Conservation (phyloP, 768 basidiomycete species). For the Symmetrospora coprosmae region DNA sequence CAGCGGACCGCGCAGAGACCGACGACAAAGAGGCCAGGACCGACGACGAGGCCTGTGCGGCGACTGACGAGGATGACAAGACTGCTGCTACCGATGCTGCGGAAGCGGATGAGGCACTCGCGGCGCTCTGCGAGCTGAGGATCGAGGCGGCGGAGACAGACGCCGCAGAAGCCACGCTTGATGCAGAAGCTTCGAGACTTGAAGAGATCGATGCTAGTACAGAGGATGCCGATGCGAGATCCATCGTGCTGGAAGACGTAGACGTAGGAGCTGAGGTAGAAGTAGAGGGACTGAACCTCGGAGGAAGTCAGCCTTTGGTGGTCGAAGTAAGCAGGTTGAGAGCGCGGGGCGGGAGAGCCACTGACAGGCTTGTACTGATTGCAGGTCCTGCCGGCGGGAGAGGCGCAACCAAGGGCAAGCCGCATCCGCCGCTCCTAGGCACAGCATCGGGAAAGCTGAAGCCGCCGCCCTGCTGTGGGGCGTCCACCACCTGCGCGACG, state of each 20-base stretch:
- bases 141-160: conserved; percentile 2
- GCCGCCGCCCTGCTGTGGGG: neutral
- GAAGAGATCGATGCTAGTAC: conserved; percentile 4
- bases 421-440: conserved; percentile 10
- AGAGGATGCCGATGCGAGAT: neutral
- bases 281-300: too few species aligned
- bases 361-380: neutral
- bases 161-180: neutral
- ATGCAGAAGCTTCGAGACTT: neutral
- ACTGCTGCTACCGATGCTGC: neutral
- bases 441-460: conserved; percentile 9
- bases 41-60: too few species aligned
- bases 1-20: too few species aligned
- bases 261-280: neutral
- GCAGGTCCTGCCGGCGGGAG: neutral
- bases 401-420: neutral
- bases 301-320: too few species aligned
- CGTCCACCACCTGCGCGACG: neutral
- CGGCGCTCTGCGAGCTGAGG: neutral
- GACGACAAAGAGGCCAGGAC: too few species aligned
- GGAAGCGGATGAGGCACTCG: neutral
- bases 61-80: neutral
- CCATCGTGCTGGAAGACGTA: neutral
- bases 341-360: too few species aligned
- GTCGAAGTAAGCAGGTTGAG: too few species aligned